Evolutionary conservation across 371 early-diverging fungal species (phyloP).

Genomic region (Rhizopus arrhizus): DNA sequence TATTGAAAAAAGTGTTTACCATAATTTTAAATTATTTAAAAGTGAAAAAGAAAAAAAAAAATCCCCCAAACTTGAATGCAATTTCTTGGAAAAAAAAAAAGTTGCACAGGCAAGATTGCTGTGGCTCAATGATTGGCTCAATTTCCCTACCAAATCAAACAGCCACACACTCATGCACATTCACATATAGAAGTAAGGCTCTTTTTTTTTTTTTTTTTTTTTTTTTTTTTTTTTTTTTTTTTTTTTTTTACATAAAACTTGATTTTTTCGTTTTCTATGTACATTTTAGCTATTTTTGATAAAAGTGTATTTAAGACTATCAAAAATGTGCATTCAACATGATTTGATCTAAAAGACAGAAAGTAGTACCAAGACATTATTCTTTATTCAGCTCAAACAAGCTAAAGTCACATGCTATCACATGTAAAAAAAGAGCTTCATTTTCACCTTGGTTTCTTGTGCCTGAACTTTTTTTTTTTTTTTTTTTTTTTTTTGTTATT

Average conservation of each 20-base stretch:
- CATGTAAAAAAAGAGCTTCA: neutral
- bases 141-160: slow-evolving; percentile 3
- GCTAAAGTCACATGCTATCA: slow-evolving; percentile 2
- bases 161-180: neutral
- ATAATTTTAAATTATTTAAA: neutral
- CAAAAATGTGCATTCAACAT: too few species aligned
- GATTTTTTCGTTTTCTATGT: too few species aligned
- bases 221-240: neutral
- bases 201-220: neutral
- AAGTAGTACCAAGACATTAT: neutral
- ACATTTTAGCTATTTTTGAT: too few species aligned
- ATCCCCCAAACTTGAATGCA: neutral
- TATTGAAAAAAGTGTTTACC: neutral
- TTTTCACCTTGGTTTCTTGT: neutral
- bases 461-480: slow-evolving; percentile 11
- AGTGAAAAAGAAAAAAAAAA: neutral
- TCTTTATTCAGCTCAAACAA: neutral
- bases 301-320: too few species aligned
- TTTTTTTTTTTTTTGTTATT: neutral
- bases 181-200: neutral
- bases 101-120: slow-evolving; percentile 1
- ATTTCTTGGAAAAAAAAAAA: neutral
- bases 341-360: neutral
- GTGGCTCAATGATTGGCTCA: slow-evolving; percentile 3
- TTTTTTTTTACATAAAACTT: too few species aligned